Percentiles rank a stretch among this genome's conserved stretches.
Conservation (phyloP, 176 grass and related monocot species). For the Ampelocalamus luodianensis region DNA sequence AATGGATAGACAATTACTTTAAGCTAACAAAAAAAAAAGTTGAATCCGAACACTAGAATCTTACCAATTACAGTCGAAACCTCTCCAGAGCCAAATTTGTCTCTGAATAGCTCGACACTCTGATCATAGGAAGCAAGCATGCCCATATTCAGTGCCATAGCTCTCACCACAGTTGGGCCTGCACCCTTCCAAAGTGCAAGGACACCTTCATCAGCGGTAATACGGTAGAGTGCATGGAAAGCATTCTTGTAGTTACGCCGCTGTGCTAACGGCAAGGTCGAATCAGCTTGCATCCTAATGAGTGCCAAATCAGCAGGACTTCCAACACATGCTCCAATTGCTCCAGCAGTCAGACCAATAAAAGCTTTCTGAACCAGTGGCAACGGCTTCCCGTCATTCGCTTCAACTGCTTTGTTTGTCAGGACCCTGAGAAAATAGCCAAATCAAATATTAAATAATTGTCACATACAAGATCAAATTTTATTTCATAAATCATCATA, state of each 20-base stretch:
- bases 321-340: slow-evolving; percentile 84
- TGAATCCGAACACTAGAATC: slow-evolving; percentile 21
- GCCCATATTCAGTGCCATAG: slow-evolving; percentile 97
- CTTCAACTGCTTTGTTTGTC: slow-evolving; percentile 96
- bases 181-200: slow-evolving; percentile 96
- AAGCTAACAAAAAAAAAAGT: slow-evolving; percentile 6
- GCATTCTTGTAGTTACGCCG: slow-evolving; percentile 93
- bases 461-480: neutral
- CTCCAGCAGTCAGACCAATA: slow-evolving; percentile 94
- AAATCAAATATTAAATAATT: neutral
- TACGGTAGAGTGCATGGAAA: slow-evolving; percentile 90
- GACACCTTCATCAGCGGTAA: slow-evolving; percentile 79
- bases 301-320: slow-evolving; percentile 96
- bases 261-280: slow-evolving; percentile 81
- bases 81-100: slow-evolving; percentile 85
- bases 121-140: slow-evolving; percentile 99
- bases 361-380: slow-evolving; percentile 91
- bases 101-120: slow-evolving; percentile 91
- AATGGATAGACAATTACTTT: neutral
- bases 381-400: slow-evolving; percentile 87
- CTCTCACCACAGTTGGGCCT: slow-evolving; percentile 90
- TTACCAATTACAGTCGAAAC: slow-evolving; percentile 84
- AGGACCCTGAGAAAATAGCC: slow-evolving; percentile 67
- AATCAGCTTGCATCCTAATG: slow-evolving; percentile 99
- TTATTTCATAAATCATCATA: neutral